Percentiles rank a stretch among this genome's conserved stretches.
phyloP scores from a whole-genome alignment of 257 asterid genomes.

The Verbena officinalis region DNA sequence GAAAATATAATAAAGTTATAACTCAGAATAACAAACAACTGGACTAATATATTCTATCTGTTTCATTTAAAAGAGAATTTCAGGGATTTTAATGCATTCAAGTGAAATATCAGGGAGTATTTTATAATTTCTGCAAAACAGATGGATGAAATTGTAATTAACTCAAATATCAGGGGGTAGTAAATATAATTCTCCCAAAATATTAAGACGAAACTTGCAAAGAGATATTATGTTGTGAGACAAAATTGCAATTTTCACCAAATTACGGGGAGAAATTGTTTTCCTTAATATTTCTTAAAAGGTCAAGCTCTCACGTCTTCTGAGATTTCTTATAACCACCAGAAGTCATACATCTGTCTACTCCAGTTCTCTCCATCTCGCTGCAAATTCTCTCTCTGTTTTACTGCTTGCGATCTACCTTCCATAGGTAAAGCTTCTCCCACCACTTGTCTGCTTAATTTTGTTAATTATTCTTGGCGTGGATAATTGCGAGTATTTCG shows the following conservation, averaged over 20 bases:
- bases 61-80: no score
- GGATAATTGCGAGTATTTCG: not conserved
- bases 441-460: not conserved
- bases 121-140: no score
- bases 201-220: no score
- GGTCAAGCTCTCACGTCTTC: not conserved
- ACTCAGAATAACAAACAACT: no score
- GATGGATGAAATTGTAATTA: no score
- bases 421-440: not conserved
- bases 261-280: not conserved
- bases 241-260: not conserved
- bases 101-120: no score
- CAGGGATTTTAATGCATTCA: no score
- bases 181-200: no score
- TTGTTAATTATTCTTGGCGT: not conserved
- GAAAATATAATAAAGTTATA: no score
- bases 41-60: no score
- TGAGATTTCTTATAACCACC: not conserved
- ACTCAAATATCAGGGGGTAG: no score
- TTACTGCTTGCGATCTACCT: not conserved
- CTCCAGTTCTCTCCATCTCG: not conserved
- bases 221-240: no score
- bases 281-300: not conserved
- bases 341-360: constrained; percentile 6
- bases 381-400: not conserved